Conservation (phyloP, 2,329 filamentous ascomycete genomes). For the Cyphellophora europaea region DNA sequence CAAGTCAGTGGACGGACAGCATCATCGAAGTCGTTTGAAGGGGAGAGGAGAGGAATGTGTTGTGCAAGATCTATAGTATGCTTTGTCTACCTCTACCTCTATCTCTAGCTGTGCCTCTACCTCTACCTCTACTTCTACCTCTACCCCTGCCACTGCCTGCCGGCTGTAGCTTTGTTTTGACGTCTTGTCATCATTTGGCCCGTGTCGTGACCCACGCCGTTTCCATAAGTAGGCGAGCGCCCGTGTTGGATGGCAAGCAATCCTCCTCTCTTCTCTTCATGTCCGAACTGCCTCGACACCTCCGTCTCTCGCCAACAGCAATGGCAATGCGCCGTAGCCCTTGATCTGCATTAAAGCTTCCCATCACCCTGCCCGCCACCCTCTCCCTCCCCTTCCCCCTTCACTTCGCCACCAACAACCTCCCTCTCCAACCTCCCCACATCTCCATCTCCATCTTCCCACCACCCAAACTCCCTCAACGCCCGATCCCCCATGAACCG, state of each 20-base stretch:
- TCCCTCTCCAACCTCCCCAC: conserved; percentile 21
- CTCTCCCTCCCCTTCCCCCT: conserved; percentile 1
- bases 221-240: no score
- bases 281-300: no score
- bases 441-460: conserved; percentile 23
- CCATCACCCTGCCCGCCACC: no score
- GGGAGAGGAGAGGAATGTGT: background rate
- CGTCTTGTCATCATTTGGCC: no score
- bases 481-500: conserved; percentile 36
- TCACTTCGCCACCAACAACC: conserved; percentile 3
- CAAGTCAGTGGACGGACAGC: background rate
- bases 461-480: conserved; percentile 20
- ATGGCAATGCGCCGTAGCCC: no score
- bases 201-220: no score
- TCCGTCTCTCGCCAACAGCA: no score
- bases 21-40: background rate
- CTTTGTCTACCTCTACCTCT: background rate
- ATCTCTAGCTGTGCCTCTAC: background rate
- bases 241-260: no score
- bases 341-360: no score
- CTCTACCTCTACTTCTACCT: background rate
- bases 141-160: no score
- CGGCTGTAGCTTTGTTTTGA: no score
- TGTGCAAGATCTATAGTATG: background rate
- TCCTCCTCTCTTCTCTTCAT: no score